Percentiles rank a stretch among this genome's conserved stretches.
Evolutionary conservation across 306 rosid species (phyloP).

Genomic region (Biancaea sappan): DNA sequence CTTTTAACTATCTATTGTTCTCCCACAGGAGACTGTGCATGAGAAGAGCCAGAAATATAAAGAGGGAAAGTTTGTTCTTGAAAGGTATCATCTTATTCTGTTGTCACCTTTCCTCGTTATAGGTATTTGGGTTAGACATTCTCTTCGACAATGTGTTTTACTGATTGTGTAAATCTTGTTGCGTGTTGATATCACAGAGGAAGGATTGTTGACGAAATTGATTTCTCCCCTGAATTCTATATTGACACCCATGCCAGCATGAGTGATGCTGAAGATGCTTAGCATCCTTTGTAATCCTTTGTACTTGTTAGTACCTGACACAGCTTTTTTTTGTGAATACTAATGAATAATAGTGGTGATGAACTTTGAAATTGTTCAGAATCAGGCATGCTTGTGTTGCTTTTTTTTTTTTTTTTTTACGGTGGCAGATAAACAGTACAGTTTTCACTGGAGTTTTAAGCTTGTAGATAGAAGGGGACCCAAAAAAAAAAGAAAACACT

Average conservation of each 20-base stretch:
- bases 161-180: constrained; percentile 10
- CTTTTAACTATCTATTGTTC: not conserved
- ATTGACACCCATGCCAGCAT: constrained; percentile 55
- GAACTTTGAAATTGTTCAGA: constrained; percentile 16
- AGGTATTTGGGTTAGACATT: not conserved
- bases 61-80: constrained; percentile 93
- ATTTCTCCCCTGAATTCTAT: constrained; percentile 62
- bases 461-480: too few relatives aligned
- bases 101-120: not conserved
- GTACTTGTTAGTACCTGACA: constrained; percentile 8
- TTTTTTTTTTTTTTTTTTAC: not conserved
- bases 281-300: constrained; percentile 32
- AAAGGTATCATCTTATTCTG: constrained; percentile 57
- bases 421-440: constrained; percentile 6
- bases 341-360: constrained; percentile 16
- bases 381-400: not conserved
- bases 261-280: constrained; percentile 78
- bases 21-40: constrained; percentile 71
- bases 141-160: not conserved
- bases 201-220: constrained; percentile 75
- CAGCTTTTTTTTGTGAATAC: constrained; percentile 9
- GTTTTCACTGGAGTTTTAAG: not conserved
- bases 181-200: constrained; percentile 50
- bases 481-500: too few relatives aligned
- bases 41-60: constrained; percentile 87